These are phyloP conservation scores for Pythium utonaiense DNA, from an alignment of 352 stramenopile genomes.

Conservation along the genomic window DNA sequence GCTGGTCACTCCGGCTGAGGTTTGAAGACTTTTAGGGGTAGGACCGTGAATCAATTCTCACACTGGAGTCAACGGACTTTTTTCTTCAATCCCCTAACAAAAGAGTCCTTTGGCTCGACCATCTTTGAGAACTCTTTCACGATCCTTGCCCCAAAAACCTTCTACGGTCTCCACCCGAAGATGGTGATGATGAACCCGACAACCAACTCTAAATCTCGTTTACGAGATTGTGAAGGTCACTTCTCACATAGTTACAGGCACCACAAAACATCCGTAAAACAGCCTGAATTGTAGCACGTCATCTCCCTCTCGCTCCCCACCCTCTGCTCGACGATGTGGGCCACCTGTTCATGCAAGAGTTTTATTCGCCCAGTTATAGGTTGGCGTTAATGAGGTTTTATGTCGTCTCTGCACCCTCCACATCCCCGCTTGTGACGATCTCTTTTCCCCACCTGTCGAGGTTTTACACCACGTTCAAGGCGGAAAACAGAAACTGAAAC, in stretches of 20 bases:
- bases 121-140: no score
- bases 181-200: no score
- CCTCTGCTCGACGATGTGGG: no score
- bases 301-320: neutral
- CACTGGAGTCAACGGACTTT: no score
- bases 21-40: no score
- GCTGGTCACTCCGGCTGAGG: no score
- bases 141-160: no score
- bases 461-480: slow-evolving; percentile 14
- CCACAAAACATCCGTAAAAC: neutral
- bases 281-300: slow-evolving; percentile 2
- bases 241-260: neutral
- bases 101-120: no score
- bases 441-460: slow-evolving; percentile 4
- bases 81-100: no score
- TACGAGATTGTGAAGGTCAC: neutral
- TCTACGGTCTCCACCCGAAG: no score
- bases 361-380: slow-evolving; percentile 27
- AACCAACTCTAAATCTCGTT: no score
- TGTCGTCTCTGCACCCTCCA: neutral
- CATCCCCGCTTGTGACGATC: neutral
- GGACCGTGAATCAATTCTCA: no score
- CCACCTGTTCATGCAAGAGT: slow-evolving; percentile 13
- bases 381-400: slow-evolving; percentile 19
- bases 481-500: slow-evolving; percentile 10